phyloP scores from a whole-genome alignment of 164 flowering plant species.

The Tetrastigma voinierianum region DNA sequence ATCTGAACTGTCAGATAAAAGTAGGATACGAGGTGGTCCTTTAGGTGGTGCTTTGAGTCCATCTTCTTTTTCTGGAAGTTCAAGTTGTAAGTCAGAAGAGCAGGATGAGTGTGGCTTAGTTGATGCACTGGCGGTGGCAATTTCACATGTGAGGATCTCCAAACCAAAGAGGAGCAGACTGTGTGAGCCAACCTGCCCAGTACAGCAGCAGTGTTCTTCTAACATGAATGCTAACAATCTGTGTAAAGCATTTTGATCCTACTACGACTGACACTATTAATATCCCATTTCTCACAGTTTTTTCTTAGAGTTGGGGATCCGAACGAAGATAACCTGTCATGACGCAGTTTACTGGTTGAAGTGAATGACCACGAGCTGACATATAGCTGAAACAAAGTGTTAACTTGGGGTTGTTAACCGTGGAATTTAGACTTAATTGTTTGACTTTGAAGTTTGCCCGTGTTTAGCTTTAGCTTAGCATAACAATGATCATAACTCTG shows the following conservation, averaged over 20 bases:
- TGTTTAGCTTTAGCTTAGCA: too few species aligned
- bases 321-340: conserved; percentile 9
- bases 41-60: conserved; percentile 9
- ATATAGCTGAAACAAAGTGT: conserved; percentile 4
- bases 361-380: conserved; percentile 16
- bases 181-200: conserved; percentile 58
- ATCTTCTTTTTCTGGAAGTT: conserved; percentile 21
- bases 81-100: conserved; percentile 36
- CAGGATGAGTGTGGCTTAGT: conserved; percentile 63
- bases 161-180: conserved; percentile 86
- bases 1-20: conserved; percentile 16
- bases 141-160: conserved; percentile 77
- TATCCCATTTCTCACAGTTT: conserved; percentile 18
- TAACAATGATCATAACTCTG: background rate
- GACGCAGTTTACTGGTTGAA: background rate
- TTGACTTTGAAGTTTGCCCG: background rate
- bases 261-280: conserved; percentile 10
- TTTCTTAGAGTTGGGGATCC: conserved; percentile 25
- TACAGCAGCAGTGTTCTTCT: conserved; percentile 76
- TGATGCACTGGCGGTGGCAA: conserved; percentile 83
- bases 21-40: conserved; percentile 7
- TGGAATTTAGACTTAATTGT: conserved; percentile 3
- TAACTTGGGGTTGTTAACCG: background rate
- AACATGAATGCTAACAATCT: conserved; percentile 73
- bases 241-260: conserved; percentile 85